Conservation (phyloP, 148 eudicot species). For the Rheum nobile region DNA sequence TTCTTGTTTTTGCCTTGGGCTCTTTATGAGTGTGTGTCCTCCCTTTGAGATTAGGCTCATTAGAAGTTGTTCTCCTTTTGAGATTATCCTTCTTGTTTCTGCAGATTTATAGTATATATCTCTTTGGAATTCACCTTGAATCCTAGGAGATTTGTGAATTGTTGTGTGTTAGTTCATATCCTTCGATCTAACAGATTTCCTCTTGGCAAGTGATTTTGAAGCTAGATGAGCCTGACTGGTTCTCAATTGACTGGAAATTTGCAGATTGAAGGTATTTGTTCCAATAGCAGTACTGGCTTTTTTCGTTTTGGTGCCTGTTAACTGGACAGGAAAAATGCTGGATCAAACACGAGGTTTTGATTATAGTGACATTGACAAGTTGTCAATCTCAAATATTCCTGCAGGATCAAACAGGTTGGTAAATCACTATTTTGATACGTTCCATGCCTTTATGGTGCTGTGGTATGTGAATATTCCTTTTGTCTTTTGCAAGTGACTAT, state of each 20-base stretch:
- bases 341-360: constrained; percentile 37
- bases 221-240: background rate
- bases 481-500: background rate
- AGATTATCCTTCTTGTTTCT: too few relatives aligned
- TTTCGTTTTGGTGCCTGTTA: constrained; percentile 71
- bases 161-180: too few relatives aligned
- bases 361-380: constrained; percentile 71
- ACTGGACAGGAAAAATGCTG: constrained; percentile 64
- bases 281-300: constrained; percentile 72
- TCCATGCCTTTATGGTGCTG: background rate
- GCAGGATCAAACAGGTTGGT: constrained; percentile 79
- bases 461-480: background rate
- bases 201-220: too few relatives aligned
- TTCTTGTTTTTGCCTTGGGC: too few relatives aligned
- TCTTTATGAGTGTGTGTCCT: too few relatives aligned
- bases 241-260: constrained; percentile 5
- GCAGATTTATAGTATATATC: too few relatives aligned
- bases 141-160: too few relatives aligned
- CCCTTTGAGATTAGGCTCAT: too few relatives aligned
- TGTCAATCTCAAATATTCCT: constrained; percentile 82
- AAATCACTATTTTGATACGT: background rate
- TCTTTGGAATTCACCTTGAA: too few relatives aligned
- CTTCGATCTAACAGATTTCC: too few relatives aligned
- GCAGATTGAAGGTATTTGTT: constrained; percentile 94
- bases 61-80: too few relatives aligned